Base-by-base conservation (phyloP, 768 basidiomycete genomes). In the Cyathus striatus region DNA sequence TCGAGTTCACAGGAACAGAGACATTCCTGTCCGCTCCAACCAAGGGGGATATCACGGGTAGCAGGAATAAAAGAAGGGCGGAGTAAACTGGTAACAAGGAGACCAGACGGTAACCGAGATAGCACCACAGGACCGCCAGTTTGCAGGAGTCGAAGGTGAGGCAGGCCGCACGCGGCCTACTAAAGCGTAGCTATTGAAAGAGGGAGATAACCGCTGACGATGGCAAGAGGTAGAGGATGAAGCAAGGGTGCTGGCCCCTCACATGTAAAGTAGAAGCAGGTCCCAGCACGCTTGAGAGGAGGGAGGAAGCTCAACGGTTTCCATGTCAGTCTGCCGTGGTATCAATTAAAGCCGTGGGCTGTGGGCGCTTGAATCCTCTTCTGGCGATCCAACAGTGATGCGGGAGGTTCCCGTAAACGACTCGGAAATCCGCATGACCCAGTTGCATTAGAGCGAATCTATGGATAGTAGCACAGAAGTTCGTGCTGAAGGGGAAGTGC, bases 1-100 rank as follows among this genome's bases (percentile, higher is more conserved):
- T 47, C 5, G 69, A 63, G 35, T 54, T 62, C 26, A 62, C 48
- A 2, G 65, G 49, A 24, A 77, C 53, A 16, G 71, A 61, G 37
- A 72, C 43, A 52, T 75, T 73, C 41, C 50, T 55, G 24, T 55
- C 46, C 32, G 51, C 40, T 46, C 54, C 50, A 23, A 44, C 43
- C 14, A 25, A 40, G 13, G 30, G 16, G 30, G 30, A 18, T 22
- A 38, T 12, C 36, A 18, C 10, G 12, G 36, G 20, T 13, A 38
- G 36, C 16, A 38, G 21, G 10, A 38, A 13, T 38, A 38, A 38
- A 18, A 38, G 21, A 12, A 38, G 21, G 18, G 20, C 13, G 21
- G 36, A 16, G 12, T 12, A 16, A 12, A 12, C 16, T 32, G 30
- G 30, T 32, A 32, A 16, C 16, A 16, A 32, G 16, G 30, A 32